Conservation (phyloP, 257 asterid genomes). For the Fraxinus quadrangulata region DNA sequence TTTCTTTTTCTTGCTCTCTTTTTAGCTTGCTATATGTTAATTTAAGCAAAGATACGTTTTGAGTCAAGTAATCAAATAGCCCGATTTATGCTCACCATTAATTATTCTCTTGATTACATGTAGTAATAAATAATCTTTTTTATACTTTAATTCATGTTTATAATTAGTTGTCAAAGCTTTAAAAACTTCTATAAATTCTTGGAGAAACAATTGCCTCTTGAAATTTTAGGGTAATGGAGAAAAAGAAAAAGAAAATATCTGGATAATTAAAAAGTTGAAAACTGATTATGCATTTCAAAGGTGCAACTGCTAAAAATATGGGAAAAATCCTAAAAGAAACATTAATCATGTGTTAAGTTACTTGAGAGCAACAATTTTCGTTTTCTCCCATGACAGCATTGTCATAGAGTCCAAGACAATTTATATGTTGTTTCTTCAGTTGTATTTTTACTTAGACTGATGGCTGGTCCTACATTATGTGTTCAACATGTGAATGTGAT, state of each 20-base stretch:
- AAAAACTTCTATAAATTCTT: background rate
- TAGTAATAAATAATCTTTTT: background rate
- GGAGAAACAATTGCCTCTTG: background rate
- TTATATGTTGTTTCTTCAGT: background rate
- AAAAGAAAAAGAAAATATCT: background rate
- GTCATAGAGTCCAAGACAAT: background rate
- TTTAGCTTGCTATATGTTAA: background rate
- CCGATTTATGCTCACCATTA: background rate
- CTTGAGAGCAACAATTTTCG: conserved; percentile 22
- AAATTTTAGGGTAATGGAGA: background rate
- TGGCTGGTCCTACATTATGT: background rate
- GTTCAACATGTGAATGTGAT: conserved; percentile 12
- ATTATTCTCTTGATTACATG: background rate
- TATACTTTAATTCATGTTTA: background rate
- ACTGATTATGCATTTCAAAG: background rate
- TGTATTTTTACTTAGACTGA: background rate
- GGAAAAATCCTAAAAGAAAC: conserved; percentile 8
- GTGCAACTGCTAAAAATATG: background rate
- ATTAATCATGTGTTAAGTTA: background rate
- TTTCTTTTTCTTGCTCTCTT: background rate
- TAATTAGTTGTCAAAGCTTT: background rate
- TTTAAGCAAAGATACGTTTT: background rate
- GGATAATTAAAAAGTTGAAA: conserved; percentile 10
- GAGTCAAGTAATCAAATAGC: background rate
- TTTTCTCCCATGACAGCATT: conserved; percentile 4